A percentile compares a stretch with the other conserved stretches of the same genome.
Conservation (phyloP, 2,329 filamentous ascomycete genomes). For the Alternaria viburni region DNA sequence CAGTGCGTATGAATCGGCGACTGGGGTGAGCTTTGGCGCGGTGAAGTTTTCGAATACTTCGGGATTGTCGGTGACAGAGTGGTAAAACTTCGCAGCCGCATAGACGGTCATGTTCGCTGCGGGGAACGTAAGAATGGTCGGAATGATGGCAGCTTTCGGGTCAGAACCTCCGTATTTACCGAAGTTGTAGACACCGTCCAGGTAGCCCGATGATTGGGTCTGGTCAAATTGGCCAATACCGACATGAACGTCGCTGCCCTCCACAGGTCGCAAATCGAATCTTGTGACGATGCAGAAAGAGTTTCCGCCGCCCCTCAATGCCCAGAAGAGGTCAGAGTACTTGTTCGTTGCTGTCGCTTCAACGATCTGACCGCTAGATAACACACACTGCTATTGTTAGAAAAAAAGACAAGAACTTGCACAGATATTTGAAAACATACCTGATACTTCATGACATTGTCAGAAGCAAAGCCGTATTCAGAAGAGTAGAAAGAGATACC, state of each 20-base stretch:
- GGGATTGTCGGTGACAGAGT: conserved; percentile 19
- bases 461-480: conserved; percentile 24
- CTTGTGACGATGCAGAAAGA: conserved; percentile 32
- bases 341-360: conserved; percentile 25
- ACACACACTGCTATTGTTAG: conserved; percentile 25
- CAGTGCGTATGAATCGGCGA: conserved; percentile 19
- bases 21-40: conserved; percentile 17
- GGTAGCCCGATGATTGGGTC: conserved; percentile 16
- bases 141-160: conserved; percentile 27
- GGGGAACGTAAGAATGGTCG: conserved; percentile 24
- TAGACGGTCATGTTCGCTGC: conserved; percentile 20
- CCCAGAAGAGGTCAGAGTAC: conserved; percentile 44
- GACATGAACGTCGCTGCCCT: conserved; percentile 14
- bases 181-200: conserved; percentile 30
- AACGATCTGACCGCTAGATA: conserved; percentile 29
- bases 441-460: conserved; percentile 34
- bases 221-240: conserved; percentile 23
- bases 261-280: conserved; percentile 20
- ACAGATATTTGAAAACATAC: not conserved
- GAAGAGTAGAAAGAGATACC: conserved; percentile 29
- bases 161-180: conserved; percentile 23
- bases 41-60: conserved; percentile 29
- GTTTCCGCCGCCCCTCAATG: conserved; percentile 35
- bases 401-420: no score
- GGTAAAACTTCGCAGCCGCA: conserved; percentile 25